These are phyloP conservation scores for Amorphotheca resinae DNA, from an alignment of 495 filamentous ascomycete species.

Conservation along the genomic window DNA sequence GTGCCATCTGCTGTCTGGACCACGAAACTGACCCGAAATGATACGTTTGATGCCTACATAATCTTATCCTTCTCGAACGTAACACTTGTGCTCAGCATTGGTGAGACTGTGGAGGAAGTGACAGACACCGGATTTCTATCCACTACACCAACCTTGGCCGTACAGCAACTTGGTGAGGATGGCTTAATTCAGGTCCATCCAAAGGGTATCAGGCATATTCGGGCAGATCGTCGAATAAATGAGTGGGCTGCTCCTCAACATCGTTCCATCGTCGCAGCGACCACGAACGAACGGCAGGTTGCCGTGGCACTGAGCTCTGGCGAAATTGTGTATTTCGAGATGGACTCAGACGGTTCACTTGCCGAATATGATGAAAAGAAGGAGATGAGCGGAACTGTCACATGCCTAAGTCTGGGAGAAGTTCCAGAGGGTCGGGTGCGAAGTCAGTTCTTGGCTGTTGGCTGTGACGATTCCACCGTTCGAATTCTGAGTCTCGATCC, in stretches of 20 bases:
- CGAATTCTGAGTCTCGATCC: conserved; percentile 84
- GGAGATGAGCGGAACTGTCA: conserved; percentile 93
- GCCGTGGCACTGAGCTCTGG: conserved; percentile 87
- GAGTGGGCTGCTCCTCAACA: conserved; percentile 92
- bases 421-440: conserved; percentile 80
- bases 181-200: conserved; percentile 91
- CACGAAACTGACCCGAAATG: conserved; percentile 68
- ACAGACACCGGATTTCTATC: conserved; percentile 84
- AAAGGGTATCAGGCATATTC: conserved; percentile 83
- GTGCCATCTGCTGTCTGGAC: conserved; percentile 90
- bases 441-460: conserved; percentile 85
- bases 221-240: conserved; percentile 66
- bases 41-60: conserved; percentile 75
- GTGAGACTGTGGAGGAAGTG: conserved; percentile 92
- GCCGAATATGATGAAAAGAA: conserved; percentile 93
- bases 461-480: conserved; percentile 92
- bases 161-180: conserved; percentile 89
- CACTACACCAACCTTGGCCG: conserved; percentile 74
- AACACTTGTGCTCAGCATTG: conserved; percentile 80
- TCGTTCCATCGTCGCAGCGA: conserved; percentile 88
- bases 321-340: conserved; percentile 96
- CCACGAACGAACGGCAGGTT: conserved; percentile 87
- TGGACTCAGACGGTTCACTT: conserved; percentile 80
- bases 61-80: conserved; percentile 57
- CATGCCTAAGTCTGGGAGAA: conserved; percentile 82